These are phyloP conservation scores for Calocera cornea DNA, from an alignment of 768 basidiomycete genomes.

Conservation along the genomic window DNA sequence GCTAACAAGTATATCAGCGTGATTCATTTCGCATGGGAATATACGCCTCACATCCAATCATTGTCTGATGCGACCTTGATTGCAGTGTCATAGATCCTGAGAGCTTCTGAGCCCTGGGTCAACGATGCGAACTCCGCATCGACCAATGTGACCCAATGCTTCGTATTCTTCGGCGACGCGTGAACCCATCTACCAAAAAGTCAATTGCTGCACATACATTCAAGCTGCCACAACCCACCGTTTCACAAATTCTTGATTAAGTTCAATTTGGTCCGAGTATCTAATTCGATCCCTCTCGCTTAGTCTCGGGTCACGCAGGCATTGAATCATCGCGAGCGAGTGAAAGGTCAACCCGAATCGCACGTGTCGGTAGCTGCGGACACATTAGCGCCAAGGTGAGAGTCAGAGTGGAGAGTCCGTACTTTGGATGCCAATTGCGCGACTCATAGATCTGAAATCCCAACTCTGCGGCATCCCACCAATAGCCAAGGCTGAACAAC, in stretches of 20 bases:
- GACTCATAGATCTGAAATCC: slow-evolving; percentile 51
- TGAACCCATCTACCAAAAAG: slow-evolving; percentile 43
- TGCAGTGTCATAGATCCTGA: slow-evolving; percentile 54
- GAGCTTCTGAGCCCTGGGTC: slow-evolving; percentile 40
- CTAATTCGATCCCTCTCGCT: slow-evolving; percentile 22
- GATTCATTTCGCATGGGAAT: neutral
- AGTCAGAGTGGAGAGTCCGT: neutral
- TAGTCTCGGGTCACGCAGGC: slow-evolving; percentile 36
- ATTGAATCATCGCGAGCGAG: slow-evolving; percentile 49
- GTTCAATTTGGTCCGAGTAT: slow-evolving; percentile 44
- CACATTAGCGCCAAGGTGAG: neutral
- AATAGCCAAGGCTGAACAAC: slow-evolving; percentile 47
- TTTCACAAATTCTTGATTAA: slow-evolving; percentile 48
- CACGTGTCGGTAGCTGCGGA: slow-evolving; percentile 46
- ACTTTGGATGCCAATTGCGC: slow-evolving; percentile 52
- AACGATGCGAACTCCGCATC: slow-evolving; percentile 60
- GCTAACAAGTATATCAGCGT: slow-evolving; percentile 45
- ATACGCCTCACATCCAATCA: neutral
- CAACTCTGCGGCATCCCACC: slow-evolving; percentile 43
- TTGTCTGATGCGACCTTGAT: slow-evolving; percentile 35
- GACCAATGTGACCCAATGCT: slow-evolving; percentile 55
- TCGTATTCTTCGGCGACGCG: slow-evolving; percentile 53
- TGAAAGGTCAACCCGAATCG: slow-evolving; percentile 60
- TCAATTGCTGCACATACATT: neutral
- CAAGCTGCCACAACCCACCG: slow-evolving; percentile 29